Evolutionary conservation across 257 asterid genomes (phyloP), one percentile per base, ranked within the genome.

Genomic region (Scutellaria minor): DNA sequence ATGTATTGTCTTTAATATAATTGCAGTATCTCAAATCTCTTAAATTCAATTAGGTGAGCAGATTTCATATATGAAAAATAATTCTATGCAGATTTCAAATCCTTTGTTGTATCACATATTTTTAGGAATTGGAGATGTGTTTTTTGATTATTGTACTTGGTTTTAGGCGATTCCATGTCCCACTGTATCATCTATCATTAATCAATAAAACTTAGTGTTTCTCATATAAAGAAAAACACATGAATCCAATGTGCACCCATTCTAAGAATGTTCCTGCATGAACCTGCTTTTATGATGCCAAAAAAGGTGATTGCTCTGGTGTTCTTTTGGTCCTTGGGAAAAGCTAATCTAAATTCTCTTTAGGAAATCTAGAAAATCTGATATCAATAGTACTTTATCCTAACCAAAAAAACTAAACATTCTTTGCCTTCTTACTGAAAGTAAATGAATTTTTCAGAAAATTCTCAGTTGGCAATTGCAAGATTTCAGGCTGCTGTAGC

Each of bases 401-500:
- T 20, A 71, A 57, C 42, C 55, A 31, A 64, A 68, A 70, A 68
- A 46, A 71, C 5, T 31, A 31, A 64, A 58, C 59, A 64, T 50
- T 27, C 15, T 7, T 42, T 37, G 60, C 40, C 56, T 24, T 75
- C 77, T 71, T 72, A 56, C 71, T 70, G 20, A 75, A 48, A 66
- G 58, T 75, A 45, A 57, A 65, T 47, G 69, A 59, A 73, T 68
- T 68, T 64, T 81, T 78, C 98, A 94, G 97, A 91, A 82, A 88
- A 94, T 75, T 94, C 99, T 77, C 89, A 78, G 87, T 62, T 75
- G 84, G 87, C 95, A 78, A 83, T 63, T 80, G 99, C 99, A 77
- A 90, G 95, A 79, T 94, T 94, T 82, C 96, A 87, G 83, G 99
- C 97, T 80, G 99, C 98, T 68, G 95, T 95, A 82, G 98, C 98